Evolutionary conservation across 768 basidiomycete species (phyloP).

Genomic region (Saitozyma sp.): DNA sequence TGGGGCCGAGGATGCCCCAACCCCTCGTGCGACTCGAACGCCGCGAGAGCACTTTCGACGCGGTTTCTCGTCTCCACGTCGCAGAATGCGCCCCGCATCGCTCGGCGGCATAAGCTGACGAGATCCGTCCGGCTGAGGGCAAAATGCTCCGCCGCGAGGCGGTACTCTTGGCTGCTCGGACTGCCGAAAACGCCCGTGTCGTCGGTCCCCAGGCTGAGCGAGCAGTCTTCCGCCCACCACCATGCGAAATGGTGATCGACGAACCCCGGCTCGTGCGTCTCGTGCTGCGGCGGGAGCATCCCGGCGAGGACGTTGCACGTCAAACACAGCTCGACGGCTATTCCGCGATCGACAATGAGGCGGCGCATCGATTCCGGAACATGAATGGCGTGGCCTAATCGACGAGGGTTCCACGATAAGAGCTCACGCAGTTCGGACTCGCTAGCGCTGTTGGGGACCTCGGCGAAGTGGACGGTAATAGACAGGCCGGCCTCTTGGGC

Average conservation of each 20-base stretch:
- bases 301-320: constrained; percentile 26
- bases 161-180: constrained; percentile 12
- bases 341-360: constrained; percentile 8
- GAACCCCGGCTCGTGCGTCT: neutral
- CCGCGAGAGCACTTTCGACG: too few relatives aligned
- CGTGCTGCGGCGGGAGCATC: constrained; percentile 14
- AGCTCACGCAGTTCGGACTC: constrained; percentile 9
- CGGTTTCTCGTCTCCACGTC: neutral
- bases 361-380: constrained; percentile 12
- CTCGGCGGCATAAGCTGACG: constrained; percentile 12
- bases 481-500: constrained; percentile 7
- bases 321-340: constrained; percentile 21
- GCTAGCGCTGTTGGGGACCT: constrained; percentile 9
- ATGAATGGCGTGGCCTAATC: constrained; percentile 24
- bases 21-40: too few relatives aligned
- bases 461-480: constrained; percentile 21
- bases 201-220: constrained; percentile 23
- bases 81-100: constrained; percentile 12
- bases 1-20: too few relatives aligned
- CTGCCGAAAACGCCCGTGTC: constrained; percentile 26
- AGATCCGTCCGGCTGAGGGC: constrained; percentile 10
- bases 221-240: constrained; percentile 13
- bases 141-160: constrained; percentile 19
- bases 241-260: constrained; percentile 20
- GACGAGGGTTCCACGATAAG: constrained; percentile 13